Conservation (phyloP, 140 eudicot species). For the Eryngium alpinum region DNA sequence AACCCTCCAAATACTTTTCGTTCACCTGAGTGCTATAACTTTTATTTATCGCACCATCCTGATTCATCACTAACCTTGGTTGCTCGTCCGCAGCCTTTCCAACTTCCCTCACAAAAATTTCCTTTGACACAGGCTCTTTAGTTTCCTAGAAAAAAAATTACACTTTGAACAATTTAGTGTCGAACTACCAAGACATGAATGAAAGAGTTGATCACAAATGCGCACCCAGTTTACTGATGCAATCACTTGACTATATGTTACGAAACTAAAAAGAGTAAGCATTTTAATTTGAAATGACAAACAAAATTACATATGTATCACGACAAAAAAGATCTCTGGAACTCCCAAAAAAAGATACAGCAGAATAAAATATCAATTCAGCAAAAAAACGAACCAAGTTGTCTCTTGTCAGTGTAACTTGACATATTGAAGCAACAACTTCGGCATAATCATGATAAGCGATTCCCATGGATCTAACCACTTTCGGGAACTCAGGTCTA, state of each 20-base stretch:
- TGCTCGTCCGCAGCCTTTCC: slow-evolving; percentile 2
- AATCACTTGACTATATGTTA: background rate
- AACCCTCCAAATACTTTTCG: slow-evolving; percentile 17
- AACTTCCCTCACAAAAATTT: background rate
- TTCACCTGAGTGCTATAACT: slow-evolving; percentile 17
- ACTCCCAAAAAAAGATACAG: background rate
- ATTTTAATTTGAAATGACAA: background rate
- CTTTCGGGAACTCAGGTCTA: slow-evolving; percentile 32
- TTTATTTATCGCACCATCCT: slow-evolving; percentile 13
- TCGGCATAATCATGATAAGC: slow-evolving; percentile 49
- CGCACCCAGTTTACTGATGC: background rate
- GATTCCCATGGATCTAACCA: slow-evolving; percentile 21
- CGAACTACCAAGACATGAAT: background rate
- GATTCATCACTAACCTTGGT: slow-evolving; percentile 16
- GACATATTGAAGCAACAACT: slow-evolving; percentile 41
- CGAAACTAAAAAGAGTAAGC: background rate
- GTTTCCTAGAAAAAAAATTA: slow-evolving; percentile 13
- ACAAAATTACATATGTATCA: background rate
- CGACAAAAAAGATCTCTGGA: background rate
- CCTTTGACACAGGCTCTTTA: slow-evolving; percentile 6
- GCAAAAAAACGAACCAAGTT: slow-evolving; percentile 21
- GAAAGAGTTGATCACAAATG: background rate
- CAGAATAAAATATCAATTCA: background rate
- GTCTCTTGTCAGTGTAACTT: slow-evolving; percentile 19
- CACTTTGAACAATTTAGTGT: background rate